Evolutionary conservation across 805 yeast genomes (phyloP), one percentile per base, ranked within the genome.

Genomic region (Zygoascus bituminiphila): DNA sequence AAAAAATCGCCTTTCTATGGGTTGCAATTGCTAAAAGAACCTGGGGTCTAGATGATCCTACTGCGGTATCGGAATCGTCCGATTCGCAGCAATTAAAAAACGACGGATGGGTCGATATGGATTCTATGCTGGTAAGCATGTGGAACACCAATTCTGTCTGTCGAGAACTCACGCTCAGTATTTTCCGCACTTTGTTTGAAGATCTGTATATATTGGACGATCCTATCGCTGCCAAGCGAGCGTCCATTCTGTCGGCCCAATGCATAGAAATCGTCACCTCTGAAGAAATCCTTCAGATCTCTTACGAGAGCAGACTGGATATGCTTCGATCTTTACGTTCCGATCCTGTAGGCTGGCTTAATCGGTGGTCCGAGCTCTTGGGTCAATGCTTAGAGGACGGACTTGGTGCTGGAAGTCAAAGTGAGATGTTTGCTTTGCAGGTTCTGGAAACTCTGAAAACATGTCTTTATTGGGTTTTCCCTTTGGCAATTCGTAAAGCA

Each of bases 171-270:
- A 73, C 89, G 2, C 68, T 91, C 21, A 78, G 84, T 42, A 84
- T 93, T 5, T 77, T 87, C 55, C 72, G 96, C 59, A 88, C 94
- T 2, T 66, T 93, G 15, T 93, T 91, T 61, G 99, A 93, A 66
- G 99, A 93, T 62, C 79, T 93, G 9, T 93, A 88, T 61, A 70
- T 94, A 45, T 72, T 93, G 43, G 98, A 93, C 56, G 99, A 93
- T 62, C 84, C 96, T 21, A 77, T 88, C 19, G 96, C 96, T 1
- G 73, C 89, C 29, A 83, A 80, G 55, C 74, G 98, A 59, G 78
- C 83, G 49, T 74, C 79, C n/a, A 75, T 84, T 1, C 73, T 91
- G 35, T 82, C 84, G 45, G 88, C 95, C 26, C 75, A 88, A 44
- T 83, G 95, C 62, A 85, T 91, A 5, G 86, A 88, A 64, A 77